Evolutionary conservation across 495 filamentous ascomycete species (phyloP), one percentile per base, ranked within the genome.

Genomic region (Achaetomiella virescens): DNA sequence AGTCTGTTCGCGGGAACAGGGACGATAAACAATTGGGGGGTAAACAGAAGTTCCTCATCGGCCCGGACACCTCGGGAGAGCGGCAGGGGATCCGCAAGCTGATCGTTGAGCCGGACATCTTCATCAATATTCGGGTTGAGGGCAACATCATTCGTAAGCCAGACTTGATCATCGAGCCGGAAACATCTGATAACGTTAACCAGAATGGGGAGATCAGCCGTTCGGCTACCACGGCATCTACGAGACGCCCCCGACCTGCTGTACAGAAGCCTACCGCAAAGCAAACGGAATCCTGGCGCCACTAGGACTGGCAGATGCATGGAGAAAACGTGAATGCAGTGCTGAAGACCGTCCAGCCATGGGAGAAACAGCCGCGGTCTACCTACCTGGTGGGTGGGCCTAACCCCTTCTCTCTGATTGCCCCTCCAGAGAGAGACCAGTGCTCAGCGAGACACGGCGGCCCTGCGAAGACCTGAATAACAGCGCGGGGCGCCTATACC

Each of bases 201-300:
- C 18, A 60, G 52, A 11, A 5, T 59, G 62, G 22, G 52, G 40
- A 2, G 36, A 44, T 2, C 63, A 58, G 29, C 51, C 53, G 6
- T 69, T 62, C 22, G 66, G 66, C 5, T 61, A 50, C 36, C 55
- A 45, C n/a, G 51, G 66, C 33, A 66, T 58, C 22, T 66, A 68
- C 43, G 14, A 50, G 15, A 59, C 57, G 10, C 35, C 40, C 0
- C 6, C 0, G 3, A n/a, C 0, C 1, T 29, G 18, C 47, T 66
- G 14, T 66, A 54, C 35, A 27, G 6, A 3, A 10, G 15, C 1
- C 22, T 57, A 12, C 2, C 6, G 3, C 24, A 2, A 14, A 14
- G 36, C 22, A n/a, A 44, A n/a, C 51, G 12, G 6, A 9, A 7
- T 4, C 6, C 9, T 17, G 18, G 8, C 61, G 38, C 17, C 49